Base-by-base conservation (phyloP, 306 rosid genomes). In the Nissolia schottii region DNA sequence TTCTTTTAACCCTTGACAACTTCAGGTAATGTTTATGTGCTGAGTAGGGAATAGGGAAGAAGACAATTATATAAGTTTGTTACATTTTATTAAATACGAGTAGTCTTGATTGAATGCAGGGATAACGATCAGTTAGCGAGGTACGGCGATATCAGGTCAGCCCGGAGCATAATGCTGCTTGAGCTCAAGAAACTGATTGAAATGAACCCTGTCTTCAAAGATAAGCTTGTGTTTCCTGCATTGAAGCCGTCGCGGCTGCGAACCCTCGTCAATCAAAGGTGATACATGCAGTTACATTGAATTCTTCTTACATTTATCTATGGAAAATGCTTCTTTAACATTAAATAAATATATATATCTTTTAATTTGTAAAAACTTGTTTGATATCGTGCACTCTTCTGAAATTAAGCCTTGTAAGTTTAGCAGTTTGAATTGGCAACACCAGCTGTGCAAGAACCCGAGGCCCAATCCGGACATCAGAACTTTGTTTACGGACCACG, bases 391-490 rank as follows among this genome's bases (percentile, higher is more conserved):
- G 10, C 14, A 53, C 48, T 28, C n/a, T 70, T 50, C 20, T 13
- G 60, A n/a, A 19, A 41, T 65, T 32, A 67, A 19, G 7, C 58
- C 18, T 73, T 62, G 14, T 50, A 13, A 69, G 59, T 16, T 64
- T 46, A 35, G 58, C 82, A 93, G 98, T 79, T 83, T 93, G 85
- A 90, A 93, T 68, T 93, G 96, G 98, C 98, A 93, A 84, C 96
- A 93, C 71, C 87, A 76, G 64, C 67, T 79, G 12, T 93, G 96
- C 84, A 78, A 82, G 72, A 76, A 79, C 34, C 96, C 92, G 4
- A 79, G 75, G 62, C 53, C 76, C 23, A 81, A 81, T 54, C 93
- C 96, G 14, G 92, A 85, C 49, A 87, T 88, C 54, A 85, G 49
- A 71, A 88, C 91, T 48, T 71, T 93, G 66, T 85, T 87, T 68